These are phyloP conservation scores for Ceratobasidium sp. DNA, from an alignment of 1,284 basidiomycete species.

Conservation along the genomic window DNA sequence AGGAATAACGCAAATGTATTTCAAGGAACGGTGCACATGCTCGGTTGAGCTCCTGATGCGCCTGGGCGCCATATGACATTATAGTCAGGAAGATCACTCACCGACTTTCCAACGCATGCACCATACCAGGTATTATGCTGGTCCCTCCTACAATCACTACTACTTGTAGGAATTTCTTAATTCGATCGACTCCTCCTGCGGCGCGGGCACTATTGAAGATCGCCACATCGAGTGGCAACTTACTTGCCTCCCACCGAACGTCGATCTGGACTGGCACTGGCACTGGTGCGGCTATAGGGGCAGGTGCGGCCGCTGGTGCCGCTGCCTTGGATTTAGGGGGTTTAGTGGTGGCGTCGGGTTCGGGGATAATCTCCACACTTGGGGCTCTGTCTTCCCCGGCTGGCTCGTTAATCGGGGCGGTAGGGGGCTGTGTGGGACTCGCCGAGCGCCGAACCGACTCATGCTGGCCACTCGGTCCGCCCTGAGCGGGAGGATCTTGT, in stretches of 20 bases:
- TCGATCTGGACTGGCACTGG: slow-evolving; percentile 58
- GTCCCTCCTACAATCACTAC: slow-evolving; percentile 89
- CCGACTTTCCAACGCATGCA: slow-evolving; percentile 79
- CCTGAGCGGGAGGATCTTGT: neutral
- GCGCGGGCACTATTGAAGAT: slow-evolving; percentile 89
- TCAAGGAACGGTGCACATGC: neutral
- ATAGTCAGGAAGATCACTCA: slow-evolving; percentile 48
- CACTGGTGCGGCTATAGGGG: neutral
- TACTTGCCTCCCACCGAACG: slow-evolving; percentile 81
- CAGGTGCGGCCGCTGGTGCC: neutral
- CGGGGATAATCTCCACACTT: neutral
- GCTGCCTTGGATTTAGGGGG: neutral
- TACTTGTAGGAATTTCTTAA: slow-evolving; percentile 85
- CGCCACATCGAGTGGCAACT: slow-evolving; percentile 90
- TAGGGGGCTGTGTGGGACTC: slow-evolving; percentile 32
- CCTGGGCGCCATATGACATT: neutral
- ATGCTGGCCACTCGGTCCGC: too few species aligned
- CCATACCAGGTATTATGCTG: slow-evolving; percentile 73
- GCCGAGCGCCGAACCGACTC: slow-evolving; percentile 8
- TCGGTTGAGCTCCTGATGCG: too few species aligned
- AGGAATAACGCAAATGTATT: neutral
- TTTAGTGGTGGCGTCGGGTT: neutral
- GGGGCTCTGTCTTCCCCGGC: neutral
- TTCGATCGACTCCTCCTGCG: slow-evolving; percentile 84
- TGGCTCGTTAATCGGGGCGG: slow-evolving; percentile 4